phyloP scores from a whole-genome alignment of 1,139 yeast species.

The Taiozyma sp. region DNA sequence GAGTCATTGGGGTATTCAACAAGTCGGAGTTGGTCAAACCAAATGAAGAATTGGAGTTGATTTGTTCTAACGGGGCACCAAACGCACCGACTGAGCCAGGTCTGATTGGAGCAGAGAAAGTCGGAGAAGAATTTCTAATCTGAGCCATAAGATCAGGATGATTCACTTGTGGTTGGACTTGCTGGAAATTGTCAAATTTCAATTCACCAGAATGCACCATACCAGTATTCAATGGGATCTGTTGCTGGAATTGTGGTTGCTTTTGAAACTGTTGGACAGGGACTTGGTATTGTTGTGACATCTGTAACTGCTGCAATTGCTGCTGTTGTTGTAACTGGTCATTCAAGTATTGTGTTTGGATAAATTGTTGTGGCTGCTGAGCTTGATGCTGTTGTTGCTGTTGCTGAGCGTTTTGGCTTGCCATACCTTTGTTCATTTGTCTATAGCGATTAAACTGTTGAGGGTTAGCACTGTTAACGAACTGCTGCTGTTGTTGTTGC shows the following conservation, averaged over 20 bases:
- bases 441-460: conserved; percentile 10
- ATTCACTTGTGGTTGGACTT: conserved; percentile 4
- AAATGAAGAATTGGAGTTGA: conserved; percentile 14
- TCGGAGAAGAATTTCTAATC: conserved; percentile 16
- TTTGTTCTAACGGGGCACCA: conserved; percentile 14
- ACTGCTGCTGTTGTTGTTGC: conserved; percentile 22
- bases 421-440: conserved; percentile 11
- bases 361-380: conserved; percentile 9
- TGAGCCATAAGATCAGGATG: conserved; percentile 11
- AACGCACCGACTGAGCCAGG: conserved; percentile 12
- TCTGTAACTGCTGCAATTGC: conserved; percentile 5
- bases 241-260: not conserved
- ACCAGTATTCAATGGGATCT: not conserved
- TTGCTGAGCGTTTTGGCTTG: conserved; percentile 3
- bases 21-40: conserved; percentile 11
- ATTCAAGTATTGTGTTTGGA: conserved; percentile 2
- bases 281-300: not conserved
- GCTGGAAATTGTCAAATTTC: conserved; percentile 10
- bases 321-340: not conserved
- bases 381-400: conserved; percentile 9
- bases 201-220: not conserved
- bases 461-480: conserved; percentile 11
- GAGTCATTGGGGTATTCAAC: conserved; percentile 10
- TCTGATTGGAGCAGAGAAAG: conserved; percentile 12
- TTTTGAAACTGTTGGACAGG: not conserved